Conservation (phyloP, 202 grass and related monocot species). For the Saccharum hybrid region DNA sequence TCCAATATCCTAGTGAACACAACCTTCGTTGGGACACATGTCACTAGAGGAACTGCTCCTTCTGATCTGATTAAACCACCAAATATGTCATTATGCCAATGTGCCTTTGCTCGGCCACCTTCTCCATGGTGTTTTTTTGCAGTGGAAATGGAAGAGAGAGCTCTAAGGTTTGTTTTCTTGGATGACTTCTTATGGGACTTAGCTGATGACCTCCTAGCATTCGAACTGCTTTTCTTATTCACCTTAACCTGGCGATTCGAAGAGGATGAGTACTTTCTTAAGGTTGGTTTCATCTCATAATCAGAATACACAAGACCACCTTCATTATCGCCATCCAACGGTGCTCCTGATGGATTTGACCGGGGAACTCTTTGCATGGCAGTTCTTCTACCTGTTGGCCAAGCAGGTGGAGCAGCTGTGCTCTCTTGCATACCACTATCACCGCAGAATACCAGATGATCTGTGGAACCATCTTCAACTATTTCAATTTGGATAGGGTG, state of each 20-base stretch:
- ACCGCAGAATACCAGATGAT: slow-evolving; percentile 58
- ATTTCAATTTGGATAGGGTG: slow-evolving; percentile 98
- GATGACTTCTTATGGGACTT: slow-evolving; percentile 81
- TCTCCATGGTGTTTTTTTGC: slow-evolving; percentile 50
- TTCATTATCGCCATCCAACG: slow-evolving; percentile 63
- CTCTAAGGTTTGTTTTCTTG: slow-evolving; percentile 67
- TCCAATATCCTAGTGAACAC: slow-evolving; percentile 97
- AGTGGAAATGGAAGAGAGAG: slow-evolving; percentile 63
- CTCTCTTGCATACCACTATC: slow-evolving; percentile 55
- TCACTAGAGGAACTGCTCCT: slow-evolving; percentile 72
- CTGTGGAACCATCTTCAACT: slow-evolving; percentile 76
- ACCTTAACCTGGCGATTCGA: slow-evolving; percentile 49
- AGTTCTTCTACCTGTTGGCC: slow-evolving; percentile 90
- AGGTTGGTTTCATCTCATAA: slow-evolving; percentile 58
- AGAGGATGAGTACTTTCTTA: slow-evolving; percentile 51
- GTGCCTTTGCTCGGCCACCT: slow-evolving; percentile 49
- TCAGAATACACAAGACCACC: slow-evolving; percentile 47
- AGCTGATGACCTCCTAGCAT: slow-evolving; percentile 37
- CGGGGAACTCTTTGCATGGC: slow-evolving; percentile 93
- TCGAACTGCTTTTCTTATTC: slow-evolving; percentile 54
- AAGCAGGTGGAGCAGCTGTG: slow-evolving; percentile 65
- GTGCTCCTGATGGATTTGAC: slow-evolving; percentile 60
- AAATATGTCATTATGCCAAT: slow-evolving; percentile 58
- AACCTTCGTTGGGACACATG: slow-evolving; percentile 89
- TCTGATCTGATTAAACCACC: slow-evolving; percentile 69